phyloP scores from a whole-genome alignment of 352 stramenopile species.

The Elongisporangium senticosum region DNA sequence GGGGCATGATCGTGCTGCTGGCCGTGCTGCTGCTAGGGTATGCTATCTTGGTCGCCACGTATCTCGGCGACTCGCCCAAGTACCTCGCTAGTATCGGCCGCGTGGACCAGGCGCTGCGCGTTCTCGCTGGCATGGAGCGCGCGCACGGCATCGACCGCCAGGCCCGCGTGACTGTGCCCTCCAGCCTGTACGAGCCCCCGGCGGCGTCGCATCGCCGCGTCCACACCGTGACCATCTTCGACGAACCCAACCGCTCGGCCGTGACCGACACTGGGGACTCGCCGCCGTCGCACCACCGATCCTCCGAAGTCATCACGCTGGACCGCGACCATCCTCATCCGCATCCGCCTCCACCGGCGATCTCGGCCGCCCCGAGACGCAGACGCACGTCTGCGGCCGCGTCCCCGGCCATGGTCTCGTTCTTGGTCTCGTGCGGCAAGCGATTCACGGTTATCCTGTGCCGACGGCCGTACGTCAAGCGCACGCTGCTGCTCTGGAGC shows the following conservation, averaged over 20 bases:
- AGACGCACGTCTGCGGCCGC: constrained; percentile 18
- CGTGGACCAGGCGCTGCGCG: constrained; percentile 40
- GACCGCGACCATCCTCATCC: constrained; percentile 14
- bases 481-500: constrained; percentile 42
- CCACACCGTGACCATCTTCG: not conserved
- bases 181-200: constrained; percentile 53
- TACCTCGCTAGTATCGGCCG: constrained; percentile 62
- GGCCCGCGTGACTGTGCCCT: constrained; percentile 42
- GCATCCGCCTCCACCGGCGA: constrained; percentile 1
- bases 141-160: constrained; percentile 53
- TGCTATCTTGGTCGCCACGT: not conserved
- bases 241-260: too few relatives aligned
- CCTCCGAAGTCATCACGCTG: constrained; percentile 13
- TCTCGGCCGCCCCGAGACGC: constrained; percentile 6
- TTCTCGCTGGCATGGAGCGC: constrained; percentile 52
- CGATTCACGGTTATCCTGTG: constrained; percentile 37
- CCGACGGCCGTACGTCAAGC: constrained; percentile 23
- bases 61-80: constrained; percentile 57
- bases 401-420: constrained; percentile 27
- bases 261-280: too few relatives aligned
- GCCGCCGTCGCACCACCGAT: not conserved
- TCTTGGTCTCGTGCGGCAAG: constrained; percentile 28
- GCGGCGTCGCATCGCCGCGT: constrained; percentile 10
- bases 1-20: constrained; percentile 15
- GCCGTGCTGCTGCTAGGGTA: constrained; percentile 14